Percentiles rank a stretch among this genome's conserved stretches.
Conservation (phyloP, 1,284 basidiomycete species). For the Trametes pubescens region DNA sequence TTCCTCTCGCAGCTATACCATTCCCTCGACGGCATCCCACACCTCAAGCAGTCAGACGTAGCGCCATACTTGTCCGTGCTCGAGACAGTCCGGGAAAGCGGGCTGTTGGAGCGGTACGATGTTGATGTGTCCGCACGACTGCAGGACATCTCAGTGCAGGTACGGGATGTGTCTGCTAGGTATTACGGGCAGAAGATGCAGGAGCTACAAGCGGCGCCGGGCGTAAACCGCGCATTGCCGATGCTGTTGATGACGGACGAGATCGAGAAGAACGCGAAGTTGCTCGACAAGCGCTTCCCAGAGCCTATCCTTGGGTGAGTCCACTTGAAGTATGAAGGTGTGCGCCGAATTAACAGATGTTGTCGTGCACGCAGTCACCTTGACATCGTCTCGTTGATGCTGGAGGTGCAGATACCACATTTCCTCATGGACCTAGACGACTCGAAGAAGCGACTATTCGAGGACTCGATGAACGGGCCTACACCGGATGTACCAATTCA, state of each 20-base stretch:
- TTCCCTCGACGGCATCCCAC: slow-evolving; percentile 77
- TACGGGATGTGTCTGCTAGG: slow-evolving; percentile 73
- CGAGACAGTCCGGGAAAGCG: slow-evolving; percentile 76
- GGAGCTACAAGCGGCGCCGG: slow-evolving; percentile 70
- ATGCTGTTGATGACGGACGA: slow-evolving; percentile 87
- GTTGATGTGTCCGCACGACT: slow-evolving; percentile 71
- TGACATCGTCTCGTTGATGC: slow-evolving; percentile 82
- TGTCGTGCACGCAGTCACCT: slow-evolving; percentile 57
- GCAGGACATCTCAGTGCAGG: slow-evolving; percentile 73
- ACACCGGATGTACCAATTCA: slow-evolving; percentile 84
- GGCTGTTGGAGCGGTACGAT: slow-evolving; percentile 71
- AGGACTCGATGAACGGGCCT: slow-evolving; percentile 81
- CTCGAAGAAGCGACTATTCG: slow-evolving; percentile 74
- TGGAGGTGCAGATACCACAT: slow-evolving; percentile 78
- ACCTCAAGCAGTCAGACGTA: slow-evolving; percentile 74
- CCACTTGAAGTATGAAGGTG: background rate
- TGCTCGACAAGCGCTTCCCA: slow-evolving; percentile 86
- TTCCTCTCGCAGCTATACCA: slow-evolving; percentile 90
- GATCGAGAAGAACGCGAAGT: slow-evolving; percentile 87
- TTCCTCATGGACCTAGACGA: slow-evolving; percentile 81
- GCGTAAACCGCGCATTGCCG: slow-evolving; percentile 82
- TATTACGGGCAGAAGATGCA: slow-evolving; percentile 77
- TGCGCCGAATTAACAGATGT: background rate
- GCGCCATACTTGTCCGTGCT: slow-evolving; percentile 71
- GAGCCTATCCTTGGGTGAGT: slow-evolving; percentile 83